A percentile compares a stretch with the other conserved stretches of the same genome.
These are phyloP conservation scores for Zygotorulaspora mrakii DNA, from an alignment of 1,139 yeast species.

Conservation along the genomic window DNA sequence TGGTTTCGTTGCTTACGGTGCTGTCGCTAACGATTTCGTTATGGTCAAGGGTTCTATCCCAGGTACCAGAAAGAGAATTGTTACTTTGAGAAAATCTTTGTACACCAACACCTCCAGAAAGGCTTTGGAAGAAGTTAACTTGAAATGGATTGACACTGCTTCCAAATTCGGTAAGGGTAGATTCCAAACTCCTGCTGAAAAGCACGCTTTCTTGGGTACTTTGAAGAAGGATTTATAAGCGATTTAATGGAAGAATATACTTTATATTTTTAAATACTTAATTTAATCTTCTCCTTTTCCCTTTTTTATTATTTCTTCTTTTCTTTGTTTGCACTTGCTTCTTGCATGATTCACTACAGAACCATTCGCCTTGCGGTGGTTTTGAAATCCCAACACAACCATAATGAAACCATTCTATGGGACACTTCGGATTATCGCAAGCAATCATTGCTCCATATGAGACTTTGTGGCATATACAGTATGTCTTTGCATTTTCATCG, in stretches of 20 bases:
- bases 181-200: conserved; percentile 99
- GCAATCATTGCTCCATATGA: conserved; percentile 93
- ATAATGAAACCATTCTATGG: conserved; percentile 80
- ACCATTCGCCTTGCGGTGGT: conserved; percentile 86
- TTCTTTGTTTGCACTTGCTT: conserved; percentile 5
- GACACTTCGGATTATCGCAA: conserved; percentile 79
- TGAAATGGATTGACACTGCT: conserved; percentile 99
- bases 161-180: conserved; percentile 99
- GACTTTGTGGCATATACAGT: conserved; percentile 80
- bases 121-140: conserved; percentile 93
- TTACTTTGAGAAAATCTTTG: conserved; percentile 97
- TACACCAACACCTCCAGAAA: conserved; percentile 97
- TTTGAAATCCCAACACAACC: conserved; percentile 77
- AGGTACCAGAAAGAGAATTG: conserved; percentile 99
- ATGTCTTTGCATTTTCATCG: conserved; percentile 36
- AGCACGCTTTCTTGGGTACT: conserved; percentile 99
- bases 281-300: conserved; percentile 10
- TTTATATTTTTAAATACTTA: neutral
- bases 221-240: conserved; percentile 82
- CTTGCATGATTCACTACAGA: conserved; percentile 60
- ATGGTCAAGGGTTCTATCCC: conserved; percentile 98
- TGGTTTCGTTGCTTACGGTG: conserved; percentile 99
- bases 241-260: conserved; percentile 10
- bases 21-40: conserved; percentile 94
- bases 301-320: conserved; percentile 5